Percentiles rank a stretch among this genome's conserved stretches.
These are phyloP conservation scores for Neurospora tetraspora DNA, from an alignment of 495 filamentous ascomycete genomes.

Conservation along the genomic window DNA sequence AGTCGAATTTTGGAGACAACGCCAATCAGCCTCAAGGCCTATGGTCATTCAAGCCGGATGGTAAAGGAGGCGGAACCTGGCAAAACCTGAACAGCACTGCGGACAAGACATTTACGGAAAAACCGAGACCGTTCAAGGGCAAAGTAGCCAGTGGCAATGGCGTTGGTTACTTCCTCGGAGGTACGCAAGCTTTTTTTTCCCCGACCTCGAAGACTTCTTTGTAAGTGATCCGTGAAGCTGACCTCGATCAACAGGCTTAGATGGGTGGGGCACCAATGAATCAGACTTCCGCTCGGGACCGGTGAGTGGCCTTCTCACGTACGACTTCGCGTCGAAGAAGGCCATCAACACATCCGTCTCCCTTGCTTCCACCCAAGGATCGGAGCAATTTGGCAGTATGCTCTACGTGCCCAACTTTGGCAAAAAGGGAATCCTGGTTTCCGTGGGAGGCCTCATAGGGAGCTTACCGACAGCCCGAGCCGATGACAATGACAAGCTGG, in stretches of 20 bases:
- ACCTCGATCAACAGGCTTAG: neutral
- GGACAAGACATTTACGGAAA: constrained; percentile 6
- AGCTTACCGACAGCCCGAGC: neutral
- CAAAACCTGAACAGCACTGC: constrained; percentile 12
- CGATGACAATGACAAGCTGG: neutral
- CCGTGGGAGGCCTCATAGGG: constrained; percentile 5
- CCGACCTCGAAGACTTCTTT: neutral
- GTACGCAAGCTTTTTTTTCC: neutral
- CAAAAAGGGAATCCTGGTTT: constrained; percentile 9
- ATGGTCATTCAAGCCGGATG: constrained; percentile 15
- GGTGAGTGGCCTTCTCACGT: constrained; percentile 6
- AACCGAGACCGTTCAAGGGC: constrained; percentile 9
- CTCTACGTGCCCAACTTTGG: constrained; percentile 16
- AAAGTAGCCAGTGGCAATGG: constrained; percentile 10
- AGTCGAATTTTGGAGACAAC: constrained; percentile 6
- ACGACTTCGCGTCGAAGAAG: constrained; percentile 6
- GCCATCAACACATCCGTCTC: neutral
- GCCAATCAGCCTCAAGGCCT: constrained; percentile 6
- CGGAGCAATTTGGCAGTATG: constrained; percentile 2
- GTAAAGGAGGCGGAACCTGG: constrained; percentile 8
- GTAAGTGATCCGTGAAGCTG: neutral
- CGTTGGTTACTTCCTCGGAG: constrained; percentile 12
- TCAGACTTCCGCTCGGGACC: neutral
- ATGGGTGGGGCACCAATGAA: neutral
- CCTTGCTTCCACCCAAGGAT: neutral